A percentile compares a stretch with the other conserved stretches of the same genome.
Evolutionary conservation across 768 basidiomycete genomes (phyloP).

Genomic region (Serendipita sp.): DNA sequence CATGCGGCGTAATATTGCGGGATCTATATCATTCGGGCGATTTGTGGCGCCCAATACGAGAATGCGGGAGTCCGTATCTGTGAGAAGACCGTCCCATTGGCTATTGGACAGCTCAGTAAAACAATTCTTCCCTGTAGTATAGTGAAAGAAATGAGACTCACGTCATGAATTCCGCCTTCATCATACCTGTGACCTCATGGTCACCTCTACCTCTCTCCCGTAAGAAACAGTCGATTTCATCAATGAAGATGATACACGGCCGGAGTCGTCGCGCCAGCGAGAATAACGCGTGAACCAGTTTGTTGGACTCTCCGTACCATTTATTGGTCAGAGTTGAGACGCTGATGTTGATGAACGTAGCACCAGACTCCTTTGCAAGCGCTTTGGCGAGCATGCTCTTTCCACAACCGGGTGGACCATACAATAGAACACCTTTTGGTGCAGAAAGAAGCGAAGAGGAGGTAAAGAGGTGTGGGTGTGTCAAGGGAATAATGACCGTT

Average conservation of each 20-base stretch:
- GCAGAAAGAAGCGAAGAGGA: constrained; percentile 70
- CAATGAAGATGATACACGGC: constrained; percentile 94
- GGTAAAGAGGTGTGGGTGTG: constrained; percentile 76
- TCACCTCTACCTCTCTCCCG: constrained; percentile 67
- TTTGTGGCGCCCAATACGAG: constrained; percentile 92
- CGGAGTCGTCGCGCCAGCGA: constrained; percentile 85
- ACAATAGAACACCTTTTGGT: constrained; percentile 90
- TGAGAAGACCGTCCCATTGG: constrained; percentile 82
- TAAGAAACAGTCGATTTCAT: constrained; percentile 94
- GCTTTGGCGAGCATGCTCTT: constrained; percentile 99
- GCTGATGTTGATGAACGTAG: constrained; percentile 85
- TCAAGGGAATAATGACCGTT: constrained; percentile 87
- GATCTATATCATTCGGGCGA: constrained; percentile 79
- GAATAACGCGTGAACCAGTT: constrained; percentile 87
- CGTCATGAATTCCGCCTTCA: constrained; percentile 95
- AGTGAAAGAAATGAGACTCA: constrained; percentile 22
- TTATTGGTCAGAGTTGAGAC: constrained; percentile 60
- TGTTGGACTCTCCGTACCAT: constrained; percentile 86
- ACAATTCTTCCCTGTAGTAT: constrained; percentile 4
- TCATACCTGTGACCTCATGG: constrained; percentile 97
- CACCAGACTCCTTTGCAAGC: constrained; percentile 89
- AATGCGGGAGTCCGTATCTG: constrained; percentile 39
- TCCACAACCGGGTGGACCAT: constrained; percentile 94
- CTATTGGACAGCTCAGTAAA: constrained; percentile 22
- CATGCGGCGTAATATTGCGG: constrained; percentile 86